These are phyloP conservation scores for Capsella bursapastoris DNA, from an alignment of 345 rosid species.

Conservation along the genomic window DNA sequence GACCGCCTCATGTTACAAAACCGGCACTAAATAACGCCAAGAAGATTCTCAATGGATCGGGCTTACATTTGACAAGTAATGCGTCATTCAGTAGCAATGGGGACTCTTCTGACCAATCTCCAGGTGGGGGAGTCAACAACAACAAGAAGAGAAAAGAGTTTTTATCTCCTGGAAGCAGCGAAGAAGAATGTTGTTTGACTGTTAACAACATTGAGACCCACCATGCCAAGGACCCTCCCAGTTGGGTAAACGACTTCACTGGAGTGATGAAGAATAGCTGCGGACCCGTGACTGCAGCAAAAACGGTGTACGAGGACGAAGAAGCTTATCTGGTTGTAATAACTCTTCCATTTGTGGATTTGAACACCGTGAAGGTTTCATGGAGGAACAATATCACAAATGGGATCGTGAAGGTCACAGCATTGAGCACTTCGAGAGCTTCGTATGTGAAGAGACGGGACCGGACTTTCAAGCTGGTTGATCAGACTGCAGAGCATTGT, in stretches of 20 bases:
- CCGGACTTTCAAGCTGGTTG: constrained; percentile 89
- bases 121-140: constrained; percentile 46
- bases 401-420: constrained; percentile 85
- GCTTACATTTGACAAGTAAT: constrained; percentile 77
- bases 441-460: constrained; percentile 80
- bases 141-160: constrained; percentile 78
- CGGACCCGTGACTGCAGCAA: constrained; percentile 95
- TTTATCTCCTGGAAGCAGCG: constrained; percentile 63
- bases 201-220: constrained; percentile 57
- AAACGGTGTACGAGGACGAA: constrained; percentile 90
- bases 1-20: constrained; percentile 60
- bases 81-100: constrained; percentile 69
- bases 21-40: constrained; percentile 54
- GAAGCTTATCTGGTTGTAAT: constrained; percentile 73
- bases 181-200: constrained; percentile 66
- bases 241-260: constrained; percentile 73
- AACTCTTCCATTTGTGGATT: constrained; percentile 92
- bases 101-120: constrained; percentile 73
- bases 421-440: constrained; percentile 76
- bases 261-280: constrained; percentile 78
- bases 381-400: constrained; percentile 85
- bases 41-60: constrained; percentile 79
- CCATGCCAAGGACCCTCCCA: constrained; percentile 58
- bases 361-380: constrained; percentile 87
- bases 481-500: constrained; percentile 89